Percentiles rank a stretch among this genome's conserved stretches.
Evolutionary conservation across 176 grass and related monocot genomes (phyloP).

Genomic region (Carex littledalei): DNA sequence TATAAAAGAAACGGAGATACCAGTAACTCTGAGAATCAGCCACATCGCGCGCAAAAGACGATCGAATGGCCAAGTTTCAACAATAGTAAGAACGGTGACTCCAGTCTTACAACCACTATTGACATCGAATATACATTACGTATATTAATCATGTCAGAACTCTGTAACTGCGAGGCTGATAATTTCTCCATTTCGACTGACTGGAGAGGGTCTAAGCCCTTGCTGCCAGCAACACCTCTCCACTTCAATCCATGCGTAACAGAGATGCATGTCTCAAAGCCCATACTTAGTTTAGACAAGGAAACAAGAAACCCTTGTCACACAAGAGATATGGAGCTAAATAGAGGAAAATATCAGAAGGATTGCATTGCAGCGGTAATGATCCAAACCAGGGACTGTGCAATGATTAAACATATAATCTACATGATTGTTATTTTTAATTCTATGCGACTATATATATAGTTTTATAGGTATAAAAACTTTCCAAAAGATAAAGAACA

Average conservation of each 20-base stretch:
- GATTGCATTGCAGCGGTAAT: background rate
- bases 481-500: background rate
- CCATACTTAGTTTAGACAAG: conserved; percentile 24
- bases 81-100: background rate
- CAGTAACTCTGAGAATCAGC: background rate
- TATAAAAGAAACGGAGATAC: background rate
- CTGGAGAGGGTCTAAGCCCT: background rate
- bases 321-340: conserved; percentile 18
- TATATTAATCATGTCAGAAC: too few species aligned
- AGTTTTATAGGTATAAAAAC: background rate
- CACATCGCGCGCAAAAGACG: background rate
- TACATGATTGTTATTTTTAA: background rate
- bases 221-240: background rate
- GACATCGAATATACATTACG: background rate
- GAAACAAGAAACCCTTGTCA: conserved; percentile 17
- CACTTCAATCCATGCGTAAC: conserved; percentile 20
- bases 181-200: background rate
- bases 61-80: background rate
- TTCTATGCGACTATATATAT: background rate
- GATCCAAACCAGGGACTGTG: too few species aligned
- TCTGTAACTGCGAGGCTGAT: background rate
- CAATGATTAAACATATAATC: background rate
- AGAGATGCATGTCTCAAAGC: conserved; percentile 15
- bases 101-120: background rate
- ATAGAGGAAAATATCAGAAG: background rate